Base-by-base conservation (phyloP, 768 basidiomycete genomes). In the Tephrocybe sp. region DNA sequence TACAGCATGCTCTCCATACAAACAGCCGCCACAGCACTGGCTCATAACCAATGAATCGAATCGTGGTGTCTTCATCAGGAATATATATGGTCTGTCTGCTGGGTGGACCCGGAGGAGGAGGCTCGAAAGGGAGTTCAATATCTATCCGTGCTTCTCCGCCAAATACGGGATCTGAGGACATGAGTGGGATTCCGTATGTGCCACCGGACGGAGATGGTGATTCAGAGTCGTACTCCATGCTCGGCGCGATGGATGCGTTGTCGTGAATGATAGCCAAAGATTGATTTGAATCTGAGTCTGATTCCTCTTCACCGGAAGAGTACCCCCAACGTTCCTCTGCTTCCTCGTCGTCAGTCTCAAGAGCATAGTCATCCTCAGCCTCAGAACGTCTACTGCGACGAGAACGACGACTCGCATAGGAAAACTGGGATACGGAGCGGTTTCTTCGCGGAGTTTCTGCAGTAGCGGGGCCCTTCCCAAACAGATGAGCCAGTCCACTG, bases 1-100 rank as follows among this genome's bases (percentile, higher is more conserved):
- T 56, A 60, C 90, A 91, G 4, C 80, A 79, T 10, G 75, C 26
- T 56, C 80, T 76, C 96, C 97, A 99, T 3, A 85, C 56, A 68
- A 75, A 74, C 36, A 77, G 72, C 48, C 84, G 81, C 79, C 82
- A 83, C 4, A 59, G 62, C 24, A 86, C 72, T 2, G 82, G 76
- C 59, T 92, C 85, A 58, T 91, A 93, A 6, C 95, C 94, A 23
- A 93, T 77, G 62, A 99, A 88, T 10, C 93, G 85, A 44, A 98
- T 75, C 15, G 86, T 88, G 42, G 79, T 81, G 62, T 98, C 97
- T 66, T 99, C 97, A 60, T 98, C 96, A 3, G 84, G 74, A 14
- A 98, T 78, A 60, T 91, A 83, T 15, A 98, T 76, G 0, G 84
- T 86, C 69, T 99, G 97, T 50, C 91, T 76, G 62, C 88, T 92